These are phyloP conservation scores for Hericium rajendrae DNA, from an alignment of 768 basidiomycete species.

Conservation along the genomic window DNA sequence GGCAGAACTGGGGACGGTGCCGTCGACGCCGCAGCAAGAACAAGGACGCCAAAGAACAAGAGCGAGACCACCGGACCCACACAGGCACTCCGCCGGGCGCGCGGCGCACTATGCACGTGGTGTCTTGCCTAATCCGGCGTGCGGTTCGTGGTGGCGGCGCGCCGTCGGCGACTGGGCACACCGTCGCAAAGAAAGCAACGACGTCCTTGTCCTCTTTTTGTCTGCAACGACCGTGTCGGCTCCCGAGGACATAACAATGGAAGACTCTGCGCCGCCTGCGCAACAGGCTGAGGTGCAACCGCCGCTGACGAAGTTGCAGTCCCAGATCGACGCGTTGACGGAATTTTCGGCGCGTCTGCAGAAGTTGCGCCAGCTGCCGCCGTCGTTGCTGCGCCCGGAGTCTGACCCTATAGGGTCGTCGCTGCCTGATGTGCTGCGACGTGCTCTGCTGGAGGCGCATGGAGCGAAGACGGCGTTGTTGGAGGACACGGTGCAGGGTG, in stretches of 20 bases:
- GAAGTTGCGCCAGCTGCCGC: constrained; percentile 8
- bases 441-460: constrained; percentile 33
- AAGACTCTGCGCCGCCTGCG: no score
- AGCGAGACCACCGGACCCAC: background rate
- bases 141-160: no score
- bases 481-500: constrained; percentile 48
- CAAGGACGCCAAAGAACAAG: background rate
- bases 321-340: constrained; percentile 13
- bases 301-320: constrained; percentile 4
- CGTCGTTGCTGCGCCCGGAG: constrained; percentile 7
- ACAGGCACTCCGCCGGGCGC: no score
- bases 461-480: constrained; percentile 38
- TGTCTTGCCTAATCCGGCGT: no score
- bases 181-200: no score
- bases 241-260: no score
- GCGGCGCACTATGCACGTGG: no score
- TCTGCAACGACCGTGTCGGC: no score
- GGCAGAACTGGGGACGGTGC: no score
- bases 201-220: no score
- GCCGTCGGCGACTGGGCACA: no score
- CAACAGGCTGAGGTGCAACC: background rate
- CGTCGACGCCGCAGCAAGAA: no score
- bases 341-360: constrained; percentile 12
- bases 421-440: background rate
- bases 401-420: background rate